phyloP scores from a whole-genome alignment of 768 basidiomycete genomes.

The Agaricus sinodeliciosus region DNA sequence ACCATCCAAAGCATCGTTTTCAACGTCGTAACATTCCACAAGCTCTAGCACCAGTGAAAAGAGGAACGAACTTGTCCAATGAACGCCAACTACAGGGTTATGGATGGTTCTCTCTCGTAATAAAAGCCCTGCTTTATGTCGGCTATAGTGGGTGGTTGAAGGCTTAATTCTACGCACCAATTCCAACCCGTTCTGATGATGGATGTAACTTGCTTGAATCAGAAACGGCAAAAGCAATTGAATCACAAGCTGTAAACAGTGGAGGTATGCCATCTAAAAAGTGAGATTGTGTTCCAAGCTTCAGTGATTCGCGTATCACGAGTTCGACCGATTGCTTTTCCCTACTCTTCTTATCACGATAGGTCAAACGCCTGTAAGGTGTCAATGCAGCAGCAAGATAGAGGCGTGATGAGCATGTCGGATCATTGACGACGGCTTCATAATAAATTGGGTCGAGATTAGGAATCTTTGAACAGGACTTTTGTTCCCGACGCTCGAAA shows the following conservation, averaged over 20 bases:
- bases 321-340: constrained; percentile 51
- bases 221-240: constrained; percentile 14
- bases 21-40: constrained; percentile 40
- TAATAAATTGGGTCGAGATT: constrained; percentile 43
- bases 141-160: constrained; percentile 2
- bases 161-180: constrained; percentile 38
- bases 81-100: constrained; percentile 49
- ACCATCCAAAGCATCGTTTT: constrained; percentile 38
- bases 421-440: constrained; percentile 28
- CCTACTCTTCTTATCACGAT: constrained; percentile 60
- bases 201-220: constrained; percentile 22
- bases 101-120: constrained; percentile 66
- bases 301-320: constrained; percentile 78
- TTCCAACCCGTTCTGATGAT: constrained; percentile 45
- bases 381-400: constrained; percentile 74
- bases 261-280: constrained; percentile 71
- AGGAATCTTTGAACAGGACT: constrained; percentile 26
- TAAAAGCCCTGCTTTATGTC: constrained; percentile 45
- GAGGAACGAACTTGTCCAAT: constrained; percentile 67
- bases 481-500: constrained; percentile 18
- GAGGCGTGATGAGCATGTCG: constrained; percentile 48
- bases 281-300: constrained; percentile 72
- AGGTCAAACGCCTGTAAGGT: constrained; percentile 58
- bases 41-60: constrained; percentile 76
- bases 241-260: constrained; percentile 49